A percentile compares a stretch with the other conserved stretches of the same genome.
These are phyloP conservation scores for Centella asiatica DNA, from an alignment of 129 eudicot species.

Conservation along the genomic window DNA sequence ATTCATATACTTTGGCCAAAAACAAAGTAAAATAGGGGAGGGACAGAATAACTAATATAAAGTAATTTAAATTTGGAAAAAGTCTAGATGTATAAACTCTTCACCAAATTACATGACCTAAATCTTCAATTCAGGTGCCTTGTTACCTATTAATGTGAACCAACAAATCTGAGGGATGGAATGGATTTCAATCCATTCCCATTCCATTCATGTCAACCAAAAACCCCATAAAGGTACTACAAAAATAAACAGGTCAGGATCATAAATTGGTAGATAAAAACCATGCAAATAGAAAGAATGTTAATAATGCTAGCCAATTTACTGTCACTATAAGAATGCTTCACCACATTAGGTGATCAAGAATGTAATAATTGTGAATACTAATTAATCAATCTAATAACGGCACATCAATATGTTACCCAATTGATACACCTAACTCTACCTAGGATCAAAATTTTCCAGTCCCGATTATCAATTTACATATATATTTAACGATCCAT, in stretches of 20 bases:
- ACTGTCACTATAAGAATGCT: too few species aligned
- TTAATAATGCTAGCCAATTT: too few species aligned
- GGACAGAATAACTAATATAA: background rate
- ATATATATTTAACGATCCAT: background rate
- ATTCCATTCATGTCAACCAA: too few species aligned
- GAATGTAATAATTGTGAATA: too few species aligned
- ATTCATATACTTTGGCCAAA: too few species aligned
- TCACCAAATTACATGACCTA: background rate
- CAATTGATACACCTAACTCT: too few species aligned
- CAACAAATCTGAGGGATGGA: too few species aligned
- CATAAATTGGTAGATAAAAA: background rate
- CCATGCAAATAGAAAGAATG: background rate
- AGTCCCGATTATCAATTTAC: background rate
- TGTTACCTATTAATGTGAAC: background rate
- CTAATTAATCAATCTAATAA: too few species aligned
- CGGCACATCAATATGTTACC: too few species aligned
- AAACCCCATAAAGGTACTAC: background rate
- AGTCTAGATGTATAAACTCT: background rate
- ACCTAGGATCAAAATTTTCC: background rate
- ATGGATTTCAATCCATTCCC: too few species aligned
- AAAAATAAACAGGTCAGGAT: background rate
- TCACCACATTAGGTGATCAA: too few species aligned
- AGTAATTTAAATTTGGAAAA: background rate
- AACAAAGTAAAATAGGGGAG: background rate
- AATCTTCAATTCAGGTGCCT: background rate